phyloP scores from a whole-genome alignment of 768 basidiomycete species.

The Suillus fuscotomentosus region DNA sequence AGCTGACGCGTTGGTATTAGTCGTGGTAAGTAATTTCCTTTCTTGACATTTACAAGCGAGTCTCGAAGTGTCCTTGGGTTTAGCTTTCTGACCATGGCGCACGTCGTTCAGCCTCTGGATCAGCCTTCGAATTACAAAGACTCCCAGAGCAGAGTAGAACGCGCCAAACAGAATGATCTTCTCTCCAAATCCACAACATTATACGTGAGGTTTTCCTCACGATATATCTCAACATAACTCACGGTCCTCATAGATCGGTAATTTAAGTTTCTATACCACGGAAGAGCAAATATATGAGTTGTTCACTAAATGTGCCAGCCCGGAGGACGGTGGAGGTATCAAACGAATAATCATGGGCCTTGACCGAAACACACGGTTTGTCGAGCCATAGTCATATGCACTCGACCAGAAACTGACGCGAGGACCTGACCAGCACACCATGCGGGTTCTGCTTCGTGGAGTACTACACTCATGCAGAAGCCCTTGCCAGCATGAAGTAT shows the following conservation, averaged over 20 bases:
- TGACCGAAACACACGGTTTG: slow-evolving; percentile 82
- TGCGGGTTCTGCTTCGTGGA: slow-evolving; percentile 97
- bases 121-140: slow-evolving; percentile 98
- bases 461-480: slow-evolving; percentile 93
- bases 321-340: slow-evolving; percentile 86
- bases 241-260: slow-evolving; percentile 63
- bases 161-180: slow-evolving; percentile 75
- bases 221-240: slow-evolving; percentile 18
- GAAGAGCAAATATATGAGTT: slow-evolving; percentile 96
- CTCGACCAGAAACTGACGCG: slow-evolving; percentile 9
- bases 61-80: not conserved
- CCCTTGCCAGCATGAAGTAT: slow-evolving; percentile 88
- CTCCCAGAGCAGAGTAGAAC: slow-evolving; percentile 80
- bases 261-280: slow-evolving; percentile 91
- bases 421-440: slow-evolving; percentile 59
- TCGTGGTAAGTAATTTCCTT: slow-evolving; percentile 31
- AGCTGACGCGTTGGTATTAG: slow-evolving; percentile 28
- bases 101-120: slow-evolving; percentile 83
- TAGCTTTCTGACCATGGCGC: slow-evolving; percentile 57
- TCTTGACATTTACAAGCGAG: slow-evolving; percentile 3
- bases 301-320: slow-evolving; percentile 85
- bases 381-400: slow-evolving; percentile 1
- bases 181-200: slow-evolving; percentile 84
- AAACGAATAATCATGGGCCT: slow-evolving; percentile 96
- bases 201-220: slow-evolving; percentile 61